Conservation (phyloP, 257 asterid genomes). For the Salvia splendens region DNA sequence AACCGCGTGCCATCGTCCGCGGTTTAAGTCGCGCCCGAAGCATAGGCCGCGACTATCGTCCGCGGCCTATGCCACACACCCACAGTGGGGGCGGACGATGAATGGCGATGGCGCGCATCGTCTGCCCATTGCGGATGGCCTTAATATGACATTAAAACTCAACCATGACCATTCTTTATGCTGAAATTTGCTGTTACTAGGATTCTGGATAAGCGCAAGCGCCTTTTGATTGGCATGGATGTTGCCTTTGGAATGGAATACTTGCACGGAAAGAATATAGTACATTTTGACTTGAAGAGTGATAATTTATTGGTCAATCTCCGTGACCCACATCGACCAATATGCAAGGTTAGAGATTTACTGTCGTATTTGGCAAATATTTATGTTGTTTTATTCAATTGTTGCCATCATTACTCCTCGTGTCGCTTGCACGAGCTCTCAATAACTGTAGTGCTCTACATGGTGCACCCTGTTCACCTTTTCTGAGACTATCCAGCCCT, state of each 20-base stretch:
- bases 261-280: slow-evolving; percentile 93
- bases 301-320: slow-evolving; percentile 96
- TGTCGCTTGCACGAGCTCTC: neutral
- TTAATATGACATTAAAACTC: slow-evolving; percentile 22
- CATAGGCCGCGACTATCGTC: no score
- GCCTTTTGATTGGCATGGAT: slow-evolving; percentile 91
- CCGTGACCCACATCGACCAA: slow-evolving; percentile 98
- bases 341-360: slow-evolving; percentile 80
- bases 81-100: no score
- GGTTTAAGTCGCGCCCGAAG: no score
- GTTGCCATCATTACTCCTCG: neutral
- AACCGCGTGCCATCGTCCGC: no score
- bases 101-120: no score
- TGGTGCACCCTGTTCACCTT: neutral
- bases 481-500: neutral
- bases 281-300: slow-evolving; percentile 96
- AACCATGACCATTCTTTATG: slow-evolving; percentile 7
- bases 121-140: no score
- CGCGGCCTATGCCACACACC: no score
- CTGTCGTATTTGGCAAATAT: neutral
- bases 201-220: slow-evolving; percentile 88
- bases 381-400: neutral
- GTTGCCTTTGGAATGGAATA: slow-evolving; percentile 99
- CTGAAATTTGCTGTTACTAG: slow-evolving; percentile 40
- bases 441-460: neutral